Base-by-base conservation (phyloP, 2,329 filamentous ascomycete genomes). In the Trichoderma endophyticum region DNA sequence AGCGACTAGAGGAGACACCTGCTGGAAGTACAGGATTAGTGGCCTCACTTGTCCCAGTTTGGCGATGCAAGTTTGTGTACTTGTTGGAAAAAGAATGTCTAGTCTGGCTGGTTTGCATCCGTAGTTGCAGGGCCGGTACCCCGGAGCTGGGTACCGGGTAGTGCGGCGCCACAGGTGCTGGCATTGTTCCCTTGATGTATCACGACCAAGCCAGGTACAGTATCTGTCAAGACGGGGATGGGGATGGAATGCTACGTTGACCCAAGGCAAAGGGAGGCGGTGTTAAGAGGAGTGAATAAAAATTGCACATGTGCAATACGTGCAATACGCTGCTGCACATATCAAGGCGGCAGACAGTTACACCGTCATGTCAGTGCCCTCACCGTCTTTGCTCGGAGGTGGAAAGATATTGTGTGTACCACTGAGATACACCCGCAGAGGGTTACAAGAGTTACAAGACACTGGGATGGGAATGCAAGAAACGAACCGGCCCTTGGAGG, bases 1-100 rank as follows among this genome's bases (percentile, higher is more conserved):
- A 43, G 36, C 4, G 43, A 59, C 6, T n/a, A 48, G n/a, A 12
- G 18, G 28, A 60, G 9, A 68, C 65, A 28, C 28, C 54, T 59
- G 34, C 26, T 48, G 36, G 34, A 68, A 24, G 65, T 68, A 69
- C n/a, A 61, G 54, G 8, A 18, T 61, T 69, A 69, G 66, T 34
- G 66, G 66, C 39, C 24, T 69, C 56, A 26, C 66, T 51, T 62
- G 34, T 30, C 66, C 66, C 36, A 51, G 57, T 69, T 62, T 69
- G 56, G 66, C 56, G 54, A 60, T 69, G 48, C 36, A 48, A n/a
- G 39, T 43, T 43, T 43, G 39, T 43, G 39, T 43, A 30, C 9
- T 15, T 26, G 26, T 24, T 6, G 30, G 30, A 24, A 60, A 60
- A 11, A 32, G 15, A 14, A 51, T 14, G 18, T 39, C 28, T 65